Evolutionary conservation across 352 stramenopile genomes (phyloP).

Genomic region (Phytophthora boehmeriae): DNA sequence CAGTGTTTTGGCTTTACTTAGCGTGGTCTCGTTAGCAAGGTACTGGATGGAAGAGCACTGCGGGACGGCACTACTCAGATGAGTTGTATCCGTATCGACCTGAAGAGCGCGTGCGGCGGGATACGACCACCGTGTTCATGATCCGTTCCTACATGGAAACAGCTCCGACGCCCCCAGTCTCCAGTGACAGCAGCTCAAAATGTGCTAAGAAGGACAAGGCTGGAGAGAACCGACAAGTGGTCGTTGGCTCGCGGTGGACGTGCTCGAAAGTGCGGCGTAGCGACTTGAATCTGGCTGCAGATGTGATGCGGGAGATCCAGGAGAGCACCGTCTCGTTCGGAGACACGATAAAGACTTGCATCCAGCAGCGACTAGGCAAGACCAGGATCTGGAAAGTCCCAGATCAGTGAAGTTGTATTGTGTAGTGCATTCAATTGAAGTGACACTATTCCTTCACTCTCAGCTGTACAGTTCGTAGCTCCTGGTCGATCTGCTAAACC

Average conservation of each 20-base stretch:
- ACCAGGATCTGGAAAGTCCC: conserved; percentile 1
- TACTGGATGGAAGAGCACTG: conserved; percentile 47
- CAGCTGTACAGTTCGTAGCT: too few relatives aligned
- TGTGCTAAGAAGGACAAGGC: not conserved
- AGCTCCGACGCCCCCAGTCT: not conserved
- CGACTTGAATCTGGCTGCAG: conserved; percentile 16
- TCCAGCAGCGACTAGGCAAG: conserved; percentile 21
- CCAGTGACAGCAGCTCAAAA: not conserved
- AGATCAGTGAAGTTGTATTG: not conserved
- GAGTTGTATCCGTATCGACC: conserved; percentile 44
- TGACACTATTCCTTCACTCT: too few relatives aligned
- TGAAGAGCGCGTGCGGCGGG: conserved; percentile 27
- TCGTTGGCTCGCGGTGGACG: conserved; percentile 31
- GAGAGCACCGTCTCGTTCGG: conserved; percentile 30
- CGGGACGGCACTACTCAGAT: conserved; percentile 56
- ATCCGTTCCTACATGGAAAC: conserved; percentile 1
- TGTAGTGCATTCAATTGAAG: too few relatives aligned
- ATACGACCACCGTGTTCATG: conserved; percentile 28
- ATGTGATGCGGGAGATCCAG: conserved; percentile 18
- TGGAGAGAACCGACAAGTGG: conserved; percentile 21
- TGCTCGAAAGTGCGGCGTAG: conserved; percentile 24
- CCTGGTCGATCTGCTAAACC: too few relatives aligned
- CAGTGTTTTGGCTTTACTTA: conserved; percentile 39
- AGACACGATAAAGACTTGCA: conserved; percentile 33
- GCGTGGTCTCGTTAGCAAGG: conserved; percentile 26